Base-by-base conservation (phyloP, 306 rosid genomes). In the Gastrolobium villosum region DNA sequence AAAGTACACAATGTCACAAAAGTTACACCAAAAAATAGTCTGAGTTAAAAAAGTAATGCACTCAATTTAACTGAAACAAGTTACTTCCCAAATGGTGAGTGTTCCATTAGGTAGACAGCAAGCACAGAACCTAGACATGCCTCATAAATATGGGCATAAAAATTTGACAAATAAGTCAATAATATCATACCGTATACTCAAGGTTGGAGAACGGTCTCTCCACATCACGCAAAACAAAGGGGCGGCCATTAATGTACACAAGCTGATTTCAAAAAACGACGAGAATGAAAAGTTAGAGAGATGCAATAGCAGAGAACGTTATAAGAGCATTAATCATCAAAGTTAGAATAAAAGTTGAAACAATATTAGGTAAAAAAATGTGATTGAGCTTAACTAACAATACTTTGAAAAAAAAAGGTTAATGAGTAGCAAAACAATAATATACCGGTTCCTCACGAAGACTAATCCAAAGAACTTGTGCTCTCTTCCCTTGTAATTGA, bases 401-500 rank as follows among this genome's bases (percentile, higher is more conserved):
- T 15, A 5, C 0, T 53, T 43, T 4, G 26, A 52, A 52, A 5
- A 20, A 20, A 20, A 20, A 0, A 20, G 26, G 26, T 20, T 20
- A 20, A 20, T 20, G 26, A 20, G 26, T 20, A 20, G 26, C 26
- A 20, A 20, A 20, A 20, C 26, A 20, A 20, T 20, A 20, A 41
- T 9, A 31, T 87, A 94, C 98, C 74, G 97, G 96, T 78, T 94
- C 98, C 85, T 94, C 98, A 1, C 98, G 97, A 66, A 94, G 98
- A 70, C 79, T 94, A 70, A 94, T 89, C 98, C 98, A 94, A 52
- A 90, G 97, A 81, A 94, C 86, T 45, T 82, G 85, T 3, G 84
- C 65, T 55, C 40, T 71, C 60, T 86, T 86, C 30, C 88, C 80
- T 68, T 85, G 84, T 11, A 43, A 52, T 55, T 84, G 94, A 68